A percentile compares a stretch with the other conserved stretches of the same genome.
phyloP scores from a whole-genome alignment of 345 rosid genomes.

The Cardamine occulta region DNA sequence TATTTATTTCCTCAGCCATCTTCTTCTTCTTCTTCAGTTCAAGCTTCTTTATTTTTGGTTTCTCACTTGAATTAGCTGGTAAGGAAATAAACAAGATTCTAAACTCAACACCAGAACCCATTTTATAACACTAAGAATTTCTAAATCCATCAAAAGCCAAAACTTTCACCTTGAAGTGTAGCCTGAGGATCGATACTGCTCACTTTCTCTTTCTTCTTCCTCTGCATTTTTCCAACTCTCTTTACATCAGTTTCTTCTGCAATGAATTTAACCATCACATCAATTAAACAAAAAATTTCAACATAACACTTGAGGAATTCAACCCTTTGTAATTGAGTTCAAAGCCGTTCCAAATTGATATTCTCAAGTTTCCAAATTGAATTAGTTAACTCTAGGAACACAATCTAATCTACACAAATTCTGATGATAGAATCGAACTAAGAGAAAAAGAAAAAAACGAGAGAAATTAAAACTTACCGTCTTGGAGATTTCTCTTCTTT shows the following conservation, averaged over 20 bases:
- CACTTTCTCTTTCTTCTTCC: constrained; percentile 36
- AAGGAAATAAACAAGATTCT: background rate
- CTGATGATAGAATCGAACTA: background rate
- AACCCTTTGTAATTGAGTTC: constrained; percentile 16
- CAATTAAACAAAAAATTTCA: background rate
- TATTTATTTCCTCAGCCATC: background rate
- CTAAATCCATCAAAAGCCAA: too few relatives aligned
- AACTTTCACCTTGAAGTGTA: too few relatives aligned
- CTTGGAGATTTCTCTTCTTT: constrained; percentile 22
- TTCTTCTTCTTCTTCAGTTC: constrained; percentile 30
- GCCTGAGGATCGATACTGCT: constrained; percentile 14
- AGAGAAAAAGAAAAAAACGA: background rate
- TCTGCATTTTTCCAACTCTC: constrained; percentile 20
- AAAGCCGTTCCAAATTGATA: background rate
- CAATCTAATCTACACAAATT: background rate
- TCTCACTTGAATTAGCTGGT: constrained; percentile 35
- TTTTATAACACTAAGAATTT: background rate
- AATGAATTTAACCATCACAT: background rate
- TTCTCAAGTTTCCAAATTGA: background rate
- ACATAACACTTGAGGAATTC: background rate
- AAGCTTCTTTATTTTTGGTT: constrained; percentile 15
- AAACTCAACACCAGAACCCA: constrained; percentile 17
- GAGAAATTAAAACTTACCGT: constrained; percentile 13
- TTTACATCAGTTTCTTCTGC: constrained; percentile 11
- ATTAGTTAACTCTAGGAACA: background rate